Evolutionary conservation across 2,329 filamentous ascomycete species (phyloP), one percentile per base, ranked within the genome.

Genomic region (Scedosporium dehoogii): DNA sequence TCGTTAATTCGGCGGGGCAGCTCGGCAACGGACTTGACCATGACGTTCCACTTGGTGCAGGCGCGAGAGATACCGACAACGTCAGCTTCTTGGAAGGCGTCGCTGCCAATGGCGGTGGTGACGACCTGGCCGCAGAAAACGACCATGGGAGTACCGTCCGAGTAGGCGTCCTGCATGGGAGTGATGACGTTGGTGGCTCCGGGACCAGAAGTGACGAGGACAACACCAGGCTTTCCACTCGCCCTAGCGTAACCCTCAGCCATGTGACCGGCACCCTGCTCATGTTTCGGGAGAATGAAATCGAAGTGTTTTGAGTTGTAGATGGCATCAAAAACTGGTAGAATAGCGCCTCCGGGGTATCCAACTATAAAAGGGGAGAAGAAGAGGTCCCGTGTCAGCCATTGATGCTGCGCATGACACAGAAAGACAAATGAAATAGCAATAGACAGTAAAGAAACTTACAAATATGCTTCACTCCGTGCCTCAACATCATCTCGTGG

Each of bases 41-140:
- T 96, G 64, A 96, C 91, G 70, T 97, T 97, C 94, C 94, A 99
- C 80, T 97, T 97, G 68, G 92, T 97, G 82, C 92, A 97, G 21
- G 92, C 87, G 70, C 93, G 85, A 41, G 91, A 96, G 74, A 99
- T 97, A 68, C 93, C 93, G 64, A 97, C 81, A 42, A 96, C 87
- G 72, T 99, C 94, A 64, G 92, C 92, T 77, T 97, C 94, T 74
- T 99, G 94, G 83, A 97, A 97, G 63, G 92, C 91, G 74, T 97
- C 93, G 66, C 90, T 96, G 65, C 94, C 94, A 75, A 97, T 97
- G 62, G 91, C 89, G 57, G 83, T 86, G 42, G 93, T 97, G 6
- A 86, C 82, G 65, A 99, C 94, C 84, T 99, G 94, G 59, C 94
- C 94, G 67, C 84, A 88, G 79, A 99, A 97, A 58, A 99, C 94